Evolutionary conservation across 225 moss, liverwort and hornwort genomes (phyloP).

Genomic region (Anthoceros angustus): DNA sequence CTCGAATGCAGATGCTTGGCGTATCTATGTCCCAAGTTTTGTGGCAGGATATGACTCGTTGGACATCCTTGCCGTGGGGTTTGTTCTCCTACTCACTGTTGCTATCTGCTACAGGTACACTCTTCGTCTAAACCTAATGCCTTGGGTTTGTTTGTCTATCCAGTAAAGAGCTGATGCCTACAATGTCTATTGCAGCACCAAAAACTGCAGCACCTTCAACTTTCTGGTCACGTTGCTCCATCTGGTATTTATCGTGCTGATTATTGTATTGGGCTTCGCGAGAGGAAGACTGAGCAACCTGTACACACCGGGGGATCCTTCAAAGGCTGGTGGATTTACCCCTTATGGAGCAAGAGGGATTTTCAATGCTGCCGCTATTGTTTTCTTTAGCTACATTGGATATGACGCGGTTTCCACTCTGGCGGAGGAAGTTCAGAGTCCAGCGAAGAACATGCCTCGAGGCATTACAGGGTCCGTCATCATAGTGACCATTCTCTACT

Average conservation of each 20-base stretch:
- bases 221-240: conserved; percentile 69
- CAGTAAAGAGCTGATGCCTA: too few species aligned
- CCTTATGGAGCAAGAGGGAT: conserved; percentile 61
- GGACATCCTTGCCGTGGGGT: conserved; percentile 51
- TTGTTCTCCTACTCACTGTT: conserved; percentile 50
- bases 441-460: conserved; percentile 25
- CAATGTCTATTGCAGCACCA: conserved; percentile 35
- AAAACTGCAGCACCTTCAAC: conserved; percentile 63
- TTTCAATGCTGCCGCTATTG: conserved; percentile 45
- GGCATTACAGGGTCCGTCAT: conserved; percentile 32
- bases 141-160: neutral
- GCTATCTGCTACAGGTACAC: conserved; percentile 53
- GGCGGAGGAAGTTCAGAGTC: conserved; percentile 37
- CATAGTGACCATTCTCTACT: conserved; percentile 29
- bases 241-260: conserved; percentile 54
- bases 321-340: conserved; percentile 43
- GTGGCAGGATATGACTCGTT: conserved; percentile 40
- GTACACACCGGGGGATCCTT: conserved; percentile 25
- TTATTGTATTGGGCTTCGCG: conserved; percentile 55
- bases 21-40: conserved; percentile 34
- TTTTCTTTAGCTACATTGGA: conserved; percentile 42
- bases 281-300: conserved; percentile 62
- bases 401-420: conserved; percentile 39
- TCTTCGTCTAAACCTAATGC: neutral
- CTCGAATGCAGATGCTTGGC: conserved; percentile 49